Evolutionary conservation across 768 basidiomycete species (phyloP).

Genomic region (Inosperma sp.): DNA sequence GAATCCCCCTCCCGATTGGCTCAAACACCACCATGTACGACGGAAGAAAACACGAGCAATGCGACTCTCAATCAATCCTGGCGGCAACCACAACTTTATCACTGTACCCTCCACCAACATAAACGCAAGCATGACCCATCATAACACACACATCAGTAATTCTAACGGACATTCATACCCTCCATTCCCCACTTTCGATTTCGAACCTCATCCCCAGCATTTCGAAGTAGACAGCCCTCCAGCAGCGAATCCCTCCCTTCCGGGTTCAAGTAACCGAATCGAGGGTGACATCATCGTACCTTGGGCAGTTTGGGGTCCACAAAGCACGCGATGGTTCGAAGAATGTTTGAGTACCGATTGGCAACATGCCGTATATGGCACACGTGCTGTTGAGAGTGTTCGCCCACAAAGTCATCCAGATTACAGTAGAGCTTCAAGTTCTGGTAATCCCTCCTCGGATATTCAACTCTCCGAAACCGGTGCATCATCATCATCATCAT

Average conservation of each 20-base stretch:
- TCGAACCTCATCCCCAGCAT: slow-evolving; percentile 1
- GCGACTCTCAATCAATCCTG: neutral
- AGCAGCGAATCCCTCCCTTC: neutral
- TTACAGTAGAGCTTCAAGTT: too few relatives aligned
- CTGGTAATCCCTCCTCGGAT: too few relatives aligned
- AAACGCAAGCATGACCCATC: too few relatives aligned
- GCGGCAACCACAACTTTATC: neutral
- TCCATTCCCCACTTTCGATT: slow-evolving; percentile 26
- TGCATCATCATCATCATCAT: neutral
- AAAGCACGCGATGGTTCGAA: slow-evolving; percentile 50
- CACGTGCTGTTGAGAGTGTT: slow-evolving; percentile 46
- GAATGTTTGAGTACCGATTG: slow-evolving; percentile 48
- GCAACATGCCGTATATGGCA: slow-evolving; percentile 52
- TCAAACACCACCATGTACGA: slow-evolving; percentile 3
- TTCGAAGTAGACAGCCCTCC: neutral
- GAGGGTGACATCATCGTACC: slow-evolving; percentile 26
- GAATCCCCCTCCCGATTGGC: slow-evolving; percentile 29
- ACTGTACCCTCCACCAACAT: too few relatives aligned
- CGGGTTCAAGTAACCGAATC: neutral
- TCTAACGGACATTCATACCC: slow-evolving; percentile 18
- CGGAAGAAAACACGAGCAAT: neutral
- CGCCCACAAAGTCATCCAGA: slow-evolving; percentile 17
- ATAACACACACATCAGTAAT: neutral
- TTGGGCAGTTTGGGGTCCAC: slow-evolving; percentile 51
- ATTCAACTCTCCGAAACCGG: too few relatives aligned